A percentile compares a stretch with the other conserved stretches of the same genome.
Evolutionary conservation across 805 yeast genomes (phyloP).

Genomic region (Peterozyma toletana): DNA sequence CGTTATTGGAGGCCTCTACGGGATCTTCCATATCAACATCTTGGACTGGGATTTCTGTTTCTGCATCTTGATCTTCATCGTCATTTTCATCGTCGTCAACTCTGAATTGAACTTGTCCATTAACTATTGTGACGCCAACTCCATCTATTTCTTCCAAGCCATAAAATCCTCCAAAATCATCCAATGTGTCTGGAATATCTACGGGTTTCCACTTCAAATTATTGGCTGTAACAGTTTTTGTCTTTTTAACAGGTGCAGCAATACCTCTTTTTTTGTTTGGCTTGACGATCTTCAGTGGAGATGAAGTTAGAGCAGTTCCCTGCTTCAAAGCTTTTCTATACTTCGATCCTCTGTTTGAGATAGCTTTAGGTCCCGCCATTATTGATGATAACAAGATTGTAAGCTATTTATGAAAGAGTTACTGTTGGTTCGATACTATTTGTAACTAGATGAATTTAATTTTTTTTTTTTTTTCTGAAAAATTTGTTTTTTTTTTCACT

Average conservation of each 20-base stretch:
- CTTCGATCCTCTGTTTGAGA: no score
- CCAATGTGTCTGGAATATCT: slow-evolving; percentile 74
- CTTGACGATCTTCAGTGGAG: neutral
- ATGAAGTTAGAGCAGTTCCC: slow-evolving; percentile 1
- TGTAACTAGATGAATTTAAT: no score
- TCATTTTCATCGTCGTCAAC: slow-evolving; percentile 20
- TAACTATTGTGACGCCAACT: slow-evolving; percentile 68
- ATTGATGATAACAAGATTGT: no score
- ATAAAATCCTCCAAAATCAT: slow-evolving; percentile 83
- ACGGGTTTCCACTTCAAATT: slow-evolving; percentile 74
- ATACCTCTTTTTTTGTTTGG: slow-evolving; percentile 2
- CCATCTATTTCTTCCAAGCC: slow-evolving; percentile 95
- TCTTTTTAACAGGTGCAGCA: slow-evolving; percentile 13
- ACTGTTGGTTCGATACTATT: no score
- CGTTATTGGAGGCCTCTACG: no score
- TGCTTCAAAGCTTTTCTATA: neutral
- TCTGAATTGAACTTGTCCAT: slow-evolving; percentile 62
- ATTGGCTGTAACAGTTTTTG: slow-evolving; percentile 37
- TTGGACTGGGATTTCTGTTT: slow-evolving; percentile 10
- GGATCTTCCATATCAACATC: slow-evolving; percentile 12
- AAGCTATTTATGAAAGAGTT: no score
- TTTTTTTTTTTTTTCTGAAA: neutral
- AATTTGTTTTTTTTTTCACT: neutral
- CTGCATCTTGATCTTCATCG: slow-evolving; percentile 15
- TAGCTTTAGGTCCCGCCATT: no score